These are phyloP conservation scores for Puccinia sorghi DNA, from an alignment of 1,284 basidiomycete species.

Conservation along the genomic window DNA sequence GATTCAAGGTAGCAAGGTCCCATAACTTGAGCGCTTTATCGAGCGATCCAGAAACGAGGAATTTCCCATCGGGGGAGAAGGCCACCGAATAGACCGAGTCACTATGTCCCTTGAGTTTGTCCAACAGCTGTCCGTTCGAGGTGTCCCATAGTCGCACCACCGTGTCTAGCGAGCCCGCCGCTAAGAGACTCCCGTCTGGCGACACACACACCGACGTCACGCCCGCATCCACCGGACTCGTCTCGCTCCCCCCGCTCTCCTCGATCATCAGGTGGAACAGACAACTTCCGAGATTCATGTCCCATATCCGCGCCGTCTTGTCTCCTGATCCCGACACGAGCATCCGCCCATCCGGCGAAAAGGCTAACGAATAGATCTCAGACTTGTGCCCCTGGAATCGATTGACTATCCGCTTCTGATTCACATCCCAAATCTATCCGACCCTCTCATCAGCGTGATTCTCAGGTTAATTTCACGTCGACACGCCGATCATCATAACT, in stretches of 20 bases:
- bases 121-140: constrained; percentile 69
- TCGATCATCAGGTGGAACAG: constrained; percentile 57
- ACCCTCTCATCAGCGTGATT: background rate
- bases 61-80: constrained; percentile 80
- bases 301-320: constrained; percentile 85
- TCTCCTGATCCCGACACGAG: constrained; percentile 88
- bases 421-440: constrained; percentile 79
- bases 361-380: constrained; percentile 88
- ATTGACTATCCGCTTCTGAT: constrained; percentile 69
- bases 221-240: constrained; percentile 53
- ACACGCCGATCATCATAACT: constrained; percentile 54
- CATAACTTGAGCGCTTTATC: constrained; percentile 86
- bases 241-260: constrained; percentile 26
- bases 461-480: background rate
- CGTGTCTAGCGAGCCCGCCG: constrained; percentile 79
- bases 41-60: constrained; percentile 75
- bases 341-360: constrained; percentile 74
- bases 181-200: constrained; percentile 75
- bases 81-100: constrained; percentile 80
- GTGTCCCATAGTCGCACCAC: constrained; percentile 86
- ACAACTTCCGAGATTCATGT: constrained; percentile 68
- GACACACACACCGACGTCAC: constrained; percentile 70
- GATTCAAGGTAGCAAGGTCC: constrained; percentile 68
- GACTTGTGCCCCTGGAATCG: constrained; percentile 81
- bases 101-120: constrained; percentile 74